Evolutionary conservation across 2,329 filamentous ascomycete genomes (phyloP).

Genomic region (Penicillium sp.): DNA sequence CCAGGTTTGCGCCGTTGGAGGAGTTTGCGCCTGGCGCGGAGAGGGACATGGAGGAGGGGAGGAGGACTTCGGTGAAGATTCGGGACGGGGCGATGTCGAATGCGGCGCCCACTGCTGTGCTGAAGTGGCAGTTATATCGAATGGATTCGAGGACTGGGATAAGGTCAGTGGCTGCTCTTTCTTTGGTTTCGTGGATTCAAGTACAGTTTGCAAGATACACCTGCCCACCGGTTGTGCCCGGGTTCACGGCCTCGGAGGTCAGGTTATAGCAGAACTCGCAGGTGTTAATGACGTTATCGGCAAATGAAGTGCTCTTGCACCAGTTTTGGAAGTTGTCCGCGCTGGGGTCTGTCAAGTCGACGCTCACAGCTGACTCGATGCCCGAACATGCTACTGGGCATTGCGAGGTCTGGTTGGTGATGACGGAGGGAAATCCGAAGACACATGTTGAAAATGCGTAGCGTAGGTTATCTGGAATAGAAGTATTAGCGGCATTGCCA

Average conservation of each 20-base stretch:
- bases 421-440: slow-evolving; percentile 37
- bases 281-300: slow-evolving; percentile 39
- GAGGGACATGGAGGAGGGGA: slow-evolving; percentile 32
- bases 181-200: slow-evolving; percentile 12
- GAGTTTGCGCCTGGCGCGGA: slow-evolving; percentile 12
- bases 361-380: slow-evolving; percentile 31
- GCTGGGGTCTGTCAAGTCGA: slow-evolving; percentile 28
- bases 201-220: slow-evolving; percentile 44
- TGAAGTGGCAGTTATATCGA: slow-evolving; percentile 44
- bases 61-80: slow-evolving; percentile 41
- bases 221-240: slow-evolving; percentile 20
- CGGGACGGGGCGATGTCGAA: slow-evolving; percentile 40
- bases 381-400: slow-evolving; percentile 43
- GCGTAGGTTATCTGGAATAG: slow-evolving; percentile 42
- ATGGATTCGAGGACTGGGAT: slow-evolving; percentile 43
- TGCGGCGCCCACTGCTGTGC: slow-evolving; percentile 29
- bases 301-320: slow-evolving; percentile 37
- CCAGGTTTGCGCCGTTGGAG: slow-evolving; percentile 28
- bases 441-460: slow-evolving; percentile 44
- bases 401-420: slow-evolving; percentile 40
- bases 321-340: slow-evolving; percentile 33
- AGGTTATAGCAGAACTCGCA: slow-evolving; percentile 45
- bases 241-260: slow-evolving; percentile 25
- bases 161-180: slow-evolving; percentile 3
- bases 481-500: background rate